Base-by-base conservation (phyloP, 192 early-diverging fungal species). In the Geranomyces variabilis region DNA sequence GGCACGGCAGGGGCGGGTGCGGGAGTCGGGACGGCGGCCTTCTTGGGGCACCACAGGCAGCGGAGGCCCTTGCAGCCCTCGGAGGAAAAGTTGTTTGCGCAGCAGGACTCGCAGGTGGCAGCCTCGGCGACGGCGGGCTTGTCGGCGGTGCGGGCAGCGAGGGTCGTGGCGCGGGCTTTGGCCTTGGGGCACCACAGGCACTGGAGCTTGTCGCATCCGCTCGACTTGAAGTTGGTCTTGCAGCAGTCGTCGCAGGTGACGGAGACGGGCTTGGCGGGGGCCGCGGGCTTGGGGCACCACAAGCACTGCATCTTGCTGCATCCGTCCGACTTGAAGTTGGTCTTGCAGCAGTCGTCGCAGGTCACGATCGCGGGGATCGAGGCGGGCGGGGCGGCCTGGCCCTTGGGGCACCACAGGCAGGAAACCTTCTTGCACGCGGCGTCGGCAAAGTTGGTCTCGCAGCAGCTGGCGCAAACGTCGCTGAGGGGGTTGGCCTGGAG, bases 141-240 rank as follows among this genome's bases (percentile, higher is more conserved):
- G 6, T 55, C 14, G 51, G 21, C 51, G 51, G 4, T 10, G 36
- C 36, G 36, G 36, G 36, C 36, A 10, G 36, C 36, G 36, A 41
- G 5, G 36, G 36, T 41, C 36, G 36, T 3, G 36, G 36, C 36
- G 36, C 3, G 5, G 36, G 36, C 5, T 41, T 19, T 19, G 21
- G 6, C 29, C 58, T 60, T 60, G 58, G 58, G 58, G 31, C 58
- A 60, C 58, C 58, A 60, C 15, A 60, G 58, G 58, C 58, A 60
- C 21, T 19, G 15, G 58, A 60, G 17, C 21, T 29, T 29, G 15
- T 60, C 29, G 58, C 58, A 60, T 60, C 29, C 28, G 31, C 21
- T 29, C 15, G 2, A 7, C 58, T 28, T 60, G 29, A 60, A 60
- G 29, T 33, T 33, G 29, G 28, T 60, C 15, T 2, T 9, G 58